phyloP scores from a whole-genome alignment of 495 filamentous ascomycete species.

The Hyphodiscus hymeniophilus region DNA sequence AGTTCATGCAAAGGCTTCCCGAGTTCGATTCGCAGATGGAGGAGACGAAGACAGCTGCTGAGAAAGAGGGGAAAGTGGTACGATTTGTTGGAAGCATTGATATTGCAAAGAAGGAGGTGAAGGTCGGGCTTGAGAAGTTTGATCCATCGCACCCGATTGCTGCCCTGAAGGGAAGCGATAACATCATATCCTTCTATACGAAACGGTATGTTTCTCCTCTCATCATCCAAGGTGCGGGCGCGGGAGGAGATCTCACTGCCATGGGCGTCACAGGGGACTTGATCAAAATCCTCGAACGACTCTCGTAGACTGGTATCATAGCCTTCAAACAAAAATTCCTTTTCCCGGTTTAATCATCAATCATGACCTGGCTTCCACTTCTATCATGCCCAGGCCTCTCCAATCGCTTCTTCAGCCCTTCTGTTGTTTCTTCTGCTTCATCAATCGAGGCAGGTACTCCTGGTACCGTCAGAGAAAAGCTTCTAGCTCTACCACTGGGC shows the following conservation, averaged over 20 bases:
- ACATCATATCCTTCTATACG: conserved; percentile 97
- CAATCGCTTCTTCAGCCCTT: conserved; percentile 15
- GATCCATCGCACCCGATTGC: conserved; percentile 80
- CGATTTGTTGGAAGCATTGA: conserved; percentile 92
- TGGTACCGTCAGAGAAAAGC: conserved; percentile 36
- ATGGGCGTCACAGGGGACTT: conserved; percentile 92
- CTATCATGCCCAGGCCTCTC: conserved; percentile 7
- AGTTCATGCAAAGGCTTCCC: conserved; percentile 70
- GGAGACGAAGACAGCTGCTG: conserved; percentile 64
- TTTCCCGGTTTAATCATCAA: conserved; percentile 9
- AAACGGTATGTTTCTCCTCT: conserved; percentile 82
- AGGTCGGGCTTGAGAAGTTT: conserved; percentile 84
- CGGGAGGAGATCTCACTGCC: conserved; percentile 89
- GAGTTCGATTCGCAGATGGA: conserved; percentile 83
- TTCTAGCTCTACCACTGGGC: conserved; percentile 43
- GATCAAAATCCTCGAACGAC: conserved; percentile 60
- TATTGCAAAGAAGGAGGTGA: conserved; percentile 62
- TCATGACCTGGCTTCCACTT: conserved; percentile 2
- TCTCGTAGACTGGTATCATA: conserved; percentile 8
- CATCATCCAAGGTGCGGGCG: conserved; percentile 90
- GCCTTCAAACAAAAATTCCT: conserved; percentile 11
- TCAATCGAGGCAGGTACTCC: conserved; percentile 8
- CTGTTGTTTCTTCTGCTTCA: conserved; percentile 7
- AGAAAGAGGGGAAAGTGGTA: conserved; percentile 82
- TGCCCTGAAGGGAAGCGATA: conserved; percentile 90